A percentile compares a stretch with the other conserved stretches of the same genome.
These are phyloP conservation scores for Medicago lupulina DNA, from an alignment of 306 rosid species.

Conservation along the genomic window DNA sequence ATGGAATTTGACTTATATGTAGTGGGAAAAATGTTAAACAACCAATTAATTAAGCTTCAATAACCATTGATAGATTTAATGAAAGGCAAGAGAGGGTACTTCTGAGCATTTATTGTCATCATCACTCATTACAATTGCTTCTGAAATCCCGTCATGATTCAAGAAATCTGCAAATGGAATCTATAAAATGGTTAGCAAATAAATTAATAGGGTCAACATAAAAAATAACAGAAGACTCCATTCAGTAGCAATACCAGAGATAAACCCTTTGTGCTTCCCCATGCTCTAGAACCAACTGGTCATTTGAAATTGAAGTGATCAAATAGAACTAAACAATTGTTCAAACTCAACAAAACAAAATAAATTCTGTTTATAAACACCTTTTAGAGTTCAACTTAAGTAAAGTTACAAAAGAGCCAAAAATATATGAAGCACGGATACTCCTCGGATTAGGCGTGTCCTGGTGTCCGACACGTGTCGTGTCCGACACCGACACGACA, in stretches of 20 bases:
- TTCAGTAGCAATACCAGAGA: conserved; percentile 68
- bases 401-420: conserved; percentile 10
- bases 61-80: conserved; percentile 26
- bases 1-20: conserved; percentile 31
- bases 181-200: conserved; percentile 49
- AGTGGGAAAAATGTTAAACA: background rate
- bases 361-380: conserved; percentile 19
- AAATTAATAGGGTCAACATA: background rate
- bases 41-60: conserved; percentile 28
- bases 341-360: conserved; percentile 19
- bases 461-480: no score
- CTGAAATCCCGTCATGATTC: conserved; percentile 74
- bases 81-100: conserved; percentile 44
- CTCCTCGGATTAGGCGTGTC: no score
- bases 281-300: conserved; percentile 90
- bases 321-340: conserved; percentile 25
- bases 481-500: no score
- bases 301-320: conserved; percentile 44
- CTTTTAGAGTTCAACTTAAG: conserved; percentile 1
- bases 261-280: conserved; percentile 78
- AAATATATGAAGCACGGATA: no score
- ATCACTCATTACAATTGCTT: conserved; percentile 73
- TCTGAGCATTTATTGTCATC: conserved; percentile 69
- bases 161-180: conserved; percentile 93
- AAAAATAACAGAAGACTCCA: conserved; percentile 33